Conservation (phyloP, 352 stramenopile genomes). For the Phytophthora idaei region DNA sequence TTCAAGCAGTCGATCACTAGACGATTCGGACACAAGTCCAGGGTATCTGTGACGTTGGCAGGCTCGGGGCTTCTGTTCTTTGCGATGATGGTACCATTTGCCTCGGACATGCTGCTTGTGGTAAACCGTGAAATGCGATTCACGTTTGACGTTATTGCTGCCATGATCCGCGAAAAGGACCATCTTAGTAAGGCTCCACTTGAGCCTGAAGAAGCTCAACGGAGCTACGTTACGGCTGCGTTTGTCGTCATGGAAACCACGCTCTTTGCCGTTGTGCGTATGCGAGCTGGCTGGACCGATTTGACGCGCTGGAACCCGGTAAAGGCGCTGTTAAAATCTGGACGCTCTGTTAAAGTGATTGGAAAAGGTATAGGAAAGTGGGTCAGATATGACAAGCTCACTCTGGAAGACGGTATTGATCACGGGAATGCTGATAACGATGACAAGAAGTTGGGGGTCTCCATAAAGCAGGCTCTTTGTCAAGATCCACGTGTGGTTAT, state of each 20-base stretch:
- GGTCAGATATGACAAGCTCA: too few relatives aligned
- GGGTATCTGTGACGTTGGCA: too few relatives aligned
- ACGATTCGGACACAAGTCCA: too few relatives aligned
- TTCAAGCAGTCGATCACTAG: neutral
- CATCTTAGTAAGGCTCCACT: conserved; percentile 36
- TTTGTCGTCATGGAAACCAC: too few relatives aligned
- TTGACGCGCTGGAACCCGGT: conserved; percentile 20
- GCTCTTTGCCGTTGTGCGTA: conserved; percentile 22
- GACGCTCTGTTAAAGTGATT: too few relatives aligned
- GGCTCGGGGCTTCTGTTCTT: neutral
- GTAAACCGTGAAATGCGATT: conserved; percentile 5
- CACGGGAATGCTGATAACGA: too few relatives aligned
- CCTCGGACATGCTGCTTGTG: conserved; percentile 1
- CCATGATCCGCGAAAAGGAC: neutral
- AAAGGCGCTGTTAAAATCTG: too few relatives aligned
- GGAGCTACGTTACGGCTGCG: conserved; percentile 11
- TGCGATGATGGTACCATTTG: neutral
- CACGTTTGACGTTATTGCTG: neutral
- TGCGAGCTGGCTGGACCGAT: conserved; percentile 18
- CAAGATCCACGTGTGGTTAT: neutral
- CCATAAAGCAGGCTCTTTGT: too few relatives aligned
- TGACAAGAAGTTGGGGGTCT: too few relatives aligned
- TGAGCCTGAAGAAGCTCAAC: conserved; percentile 10
- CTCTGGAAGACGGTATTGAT: too few relatives aligned
- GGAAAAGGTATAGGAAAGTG: too few relatives aligned